Percentiles rank a stretch among this genome's conserved stretches.
These are phyloP conservation scores for Schoenoplectus triqueter DNA, from an alignment of 202 grass and related monocot species.

Conservation along the genomic window DNA sequence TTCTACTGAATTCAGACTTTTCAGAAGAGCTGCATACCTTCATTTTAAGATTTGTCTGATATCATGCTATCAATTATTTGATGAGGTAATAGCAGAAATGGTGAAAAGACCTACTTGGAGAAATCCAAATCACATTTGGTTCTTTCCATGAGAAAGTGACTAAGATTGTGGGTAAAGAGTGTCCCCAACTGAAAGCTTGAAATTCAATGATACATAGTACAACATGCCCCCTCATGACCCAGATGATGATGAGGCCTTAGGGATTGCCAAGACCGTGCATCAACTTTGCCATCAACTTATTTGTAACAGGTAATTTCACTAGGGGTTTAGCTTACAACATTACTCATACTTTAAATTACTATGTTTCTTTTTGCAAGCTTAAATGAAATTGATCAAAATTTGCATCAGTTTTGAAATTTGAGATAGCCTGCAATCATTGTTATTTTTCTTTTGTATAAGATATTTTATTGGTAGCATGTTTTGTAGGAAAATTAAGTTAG, in stretches of 20 bases:
- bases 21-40: not conserved
- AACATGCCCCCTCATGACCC: conserved; percentile 26
- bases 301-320: conserved; percentile 47
- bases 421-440: not conserved
- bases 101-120: conserved; percentile 50
- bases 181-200: conserved; percentile 53
- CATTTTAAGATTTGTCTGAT: conserved; percentile 18
- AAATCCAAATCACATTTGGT: conserved; percentile 66
- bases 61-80: conserved; percentile 32
- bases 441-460: not conserved
- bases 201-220: conserved; percentile 48
- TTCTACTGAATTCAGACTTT: not conserved
- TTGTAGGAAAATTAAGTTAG: not conserved
- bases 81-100: conserved; percentile 53
- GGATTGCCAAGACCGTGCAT: conserved; percentile 69
- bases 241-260: conserved; percentile 44
- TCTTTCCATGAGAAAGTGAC: conserved; percentile 45
- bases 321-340: not conserved
- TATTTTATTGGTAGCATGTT: not conserved
- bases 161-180: conserved; percentile 48
- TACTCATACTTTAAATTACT: not conserved
- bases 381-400: not conserved
- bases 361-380: not conserved
- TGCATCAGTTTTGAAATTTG: not conserved
- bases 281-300: conserved; percentile 63